Conservation (phyloP, 129 eudicot species). For the Silybum marianum region DNA sequence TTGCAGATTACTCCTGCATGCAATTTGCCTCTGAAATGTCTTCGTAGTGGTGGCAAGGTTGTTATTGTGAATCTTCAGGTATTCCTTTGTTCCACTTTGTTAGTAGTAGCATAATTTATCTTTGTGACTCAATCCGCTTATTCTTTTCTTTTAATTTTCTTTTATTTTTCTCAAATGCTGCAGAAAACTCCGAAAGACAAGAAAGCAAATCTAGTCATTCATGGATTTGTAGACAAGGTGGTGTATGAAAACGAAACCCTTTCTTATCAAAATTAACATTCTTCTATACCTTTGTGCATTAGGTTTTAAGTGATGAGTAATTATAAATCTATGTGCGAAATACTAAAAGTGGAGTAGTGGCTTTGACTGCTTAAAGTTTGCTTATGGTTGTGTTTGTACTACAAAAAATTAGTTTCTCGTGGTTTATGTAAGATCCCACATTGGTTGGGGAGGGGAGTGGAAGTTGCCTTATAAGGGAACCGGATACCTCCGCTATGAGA, state of each 20-base stretch:
- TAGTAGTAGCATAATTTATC: neutral
- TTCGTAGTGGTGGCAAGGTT: conserved; percentile 70
- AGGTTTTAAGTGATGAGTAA: neutral
- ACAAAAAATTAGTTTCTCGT: neutral
- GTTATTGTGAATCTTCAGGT: conserved; percentile 94
- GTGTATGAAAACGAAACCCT: conserved; percentile 13
- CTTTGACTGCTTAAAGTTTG: neutral
- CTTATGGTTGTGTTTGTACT: neutral
- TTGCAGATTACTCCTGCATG: conserved; percentile 92
- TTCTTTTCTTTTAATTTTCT: neutral
- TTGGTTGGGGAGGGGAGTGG: too few relatives aligned
- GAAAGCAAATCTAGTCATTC: conserved; percentile 88
- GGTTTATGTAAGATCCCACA: too few relatives aligned
- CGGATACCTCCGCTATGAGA: too few relatives aligned
- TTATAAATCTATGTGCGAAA: neutral
- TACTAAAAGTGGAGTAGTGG: too few relatives aligned
- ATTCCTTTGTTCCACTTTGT: conserved; percentile 15
- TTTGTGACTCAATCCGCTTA: neutral
- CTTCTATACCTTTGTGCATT: neutral
- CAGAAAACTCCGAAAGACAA: conserved; percentile 98
- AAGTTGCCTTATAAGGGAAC: too few relatives aligned
- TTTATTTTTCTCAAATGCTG: conserved; percentile 14
- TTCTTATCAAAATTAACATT: neutral
- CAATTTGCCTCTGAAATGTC: conserved; percentile 82
- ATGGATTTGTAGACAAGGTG: conserved; percentile 89